phyloP scores from a whole-genome alignment of 2,329 filamentous ascomycete genomes.

The Rhynchosporium graminicola region DNA sequence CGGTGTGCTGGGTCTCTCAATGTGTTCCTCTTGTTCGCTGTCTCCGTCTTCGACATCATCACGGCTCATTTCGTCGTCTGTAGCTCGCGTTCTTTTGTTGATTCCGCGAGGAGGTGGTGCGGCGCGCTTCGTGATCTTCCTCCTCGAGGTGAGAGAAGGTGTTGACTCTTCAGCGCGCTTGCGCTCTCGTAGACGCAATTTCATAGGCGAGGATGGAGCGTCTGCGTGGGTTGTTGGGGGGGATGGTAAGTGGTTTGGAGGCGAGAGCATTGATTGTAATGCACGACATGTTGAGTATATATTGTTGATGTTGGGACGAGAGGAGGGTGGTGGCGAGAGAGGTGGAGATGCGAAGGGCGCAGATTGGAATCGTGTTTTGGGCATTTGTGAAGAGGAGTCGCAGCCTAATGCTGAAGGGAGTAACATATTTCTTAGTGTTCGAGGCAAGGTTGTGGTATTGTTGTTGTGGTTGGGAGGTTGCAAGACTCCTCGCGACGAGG shows the following conservation, averaged over 20 bases:
- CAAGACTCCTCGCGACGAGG: constrained; percentile 22
- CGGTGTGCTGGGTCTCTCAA: constrained; percentile 49
- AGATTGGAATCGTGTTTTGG: constrained; percentile 43
- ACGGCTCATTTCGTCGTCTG: constrained; percentile 49
- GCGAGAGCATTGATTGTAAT: constrained; percentile 58
- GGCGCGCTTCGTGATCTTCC: constrained; percentile 54
- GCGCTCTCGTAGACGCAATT: constrained; percentile 57
- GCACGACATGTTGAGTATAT: constrained; percentile 62
- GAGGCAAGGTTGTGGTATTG: not conserved
- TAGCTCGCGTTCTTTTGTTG: constrained; percentile 55
- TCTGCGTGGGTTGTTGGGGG: constrained; percentile 50
- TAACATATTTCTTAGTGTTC: constrained; percentile 48
- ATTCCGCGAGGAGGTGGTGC: constrained; percentile 46
- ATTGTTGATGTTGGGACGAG: constrained; percentile 52
- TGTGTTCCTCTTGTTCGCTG: constrained; percentile 28
- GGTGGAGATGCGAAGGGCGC: constrained; percentile 60
- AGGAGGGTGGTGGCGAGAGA: constrained; percentile 48
- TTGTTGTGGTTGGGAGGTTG: constrained; percentile 13
- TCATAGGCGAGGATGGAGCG: constrained; percentile 43
- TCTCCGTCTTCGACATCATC: constrained; percentile 40
- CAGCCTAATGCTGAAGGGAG: constrained; percentile 60
- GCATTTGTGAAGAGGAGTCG: constrained; percentile 47
- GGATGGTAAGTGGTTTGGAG: constrained; percentile 52
- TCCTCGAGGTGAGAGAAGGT: constrained; percentile 27
- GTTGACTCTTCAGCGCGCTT: constrained; percentile 28